Percentiles rank a stretch among this genome's conserved stretches.
These are phyloP conservation scores for Wickerhamomyces strasburgensis DNA, from an alignment of 805 yeast genomes.

Conservation along the genomic window DNA sequence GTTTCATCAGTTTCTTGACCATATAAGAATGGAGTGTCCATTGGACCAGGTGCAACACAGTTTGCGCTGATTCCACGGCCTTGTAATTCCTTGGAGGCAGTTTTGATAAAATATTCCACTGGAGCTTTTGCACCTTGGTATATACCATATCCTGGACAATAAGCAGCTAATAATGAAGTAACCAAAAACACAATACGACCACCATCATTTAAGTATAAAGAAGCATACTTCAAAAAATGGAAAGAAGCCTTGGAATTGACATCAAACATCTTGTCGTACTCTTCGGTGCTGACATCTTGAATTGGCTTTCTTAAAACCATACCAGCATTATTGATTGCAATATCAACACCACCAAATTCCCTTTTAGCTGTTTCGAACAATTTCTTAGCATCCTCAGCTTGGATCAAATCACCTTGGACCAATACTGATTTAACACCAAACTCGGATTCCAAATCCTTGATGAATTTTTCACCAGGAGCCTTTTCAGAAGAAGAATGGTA, in stretches of 20 bases:
- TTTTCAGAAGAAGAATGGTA: constrained; percentile 43
- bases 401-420: constrained; percentile 21
- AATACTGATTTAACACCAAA: constrained; percentile 34
- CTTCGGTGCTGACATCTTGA: constrained; percentile 45
- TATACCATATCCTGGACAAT: constrained; percentile 45
- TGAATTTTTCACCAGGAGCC: constrained; percentile 32
- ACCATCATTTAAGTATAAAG: constrained; percentile 40
- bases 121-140: constrained; percentile 57
- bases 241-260: constrained; percentile 58
- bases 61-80: constrained; percentile 44
- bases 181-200: constrained; percentile 56
- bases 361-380: constrained; percentile 42
- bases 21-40: constrained; percentile 63
- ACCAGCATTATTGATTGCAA: constrained; percentile 67
- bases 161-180: constrained; percentile 64
- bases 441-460: constrained; percentile 30
- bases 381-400: constrained; percentile 36
- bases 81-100: constrained; percentile 51
- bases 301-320: constrained; percentile 60
- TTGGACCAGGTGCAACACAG: constrained; percentile 61
- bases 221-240: constrained; percentile 55
- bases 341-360: constrained; percentile 47
- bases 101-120: constrained; percentile 48
- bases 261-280: constrained; percentile 48
- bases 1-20: constrained; percentile 52